A percentile compares a stretch with the other conserved stretches of the same genome.
These are phyloP conservation scores for Ophiocordyceps camponoti-saundersi DNA, from an alignment of 2,329 filamentous ascomycete genomes.

Conservation along the genomic window DNA sequence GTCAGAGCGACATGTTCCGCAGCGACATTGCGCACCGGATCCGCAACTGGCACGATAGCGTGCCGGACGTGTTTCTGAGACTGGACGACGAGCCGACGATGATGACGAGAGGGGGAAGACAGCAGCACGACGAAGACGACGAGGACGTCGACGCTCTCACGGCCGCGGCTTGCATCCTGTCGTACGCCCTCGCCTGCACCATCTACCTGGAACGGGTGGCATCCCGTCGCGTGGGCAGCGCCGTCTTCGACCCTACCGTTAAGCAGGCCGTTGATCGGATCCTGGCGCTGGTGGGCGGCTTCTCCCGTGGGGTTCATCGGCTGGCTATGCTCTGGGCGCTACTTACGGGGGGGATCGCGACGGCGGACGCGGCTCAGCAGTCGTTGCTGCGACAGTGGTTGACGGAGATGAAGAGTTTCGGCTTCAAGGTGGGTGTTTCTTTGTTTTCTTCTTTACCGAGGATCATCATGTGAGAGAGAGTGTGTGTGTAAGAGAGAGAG, in stretches of 20 bases:
- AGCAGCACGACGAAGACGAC: neutral
- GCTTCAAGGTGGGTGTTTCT: conserved; percentile 1
- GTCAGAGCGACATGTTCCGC: conserved; percentile 2
- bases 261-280: neutral
- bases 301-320: conserved; percentile 2
- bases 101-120: no score
- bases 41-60: conserved; percentile 4
- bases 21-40: conserved; percentile 3
- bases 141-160: conserved; percentile 3
- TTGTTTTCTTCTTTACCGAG: neutral
- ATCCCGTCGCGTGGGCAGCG: conserved; percentile 1
- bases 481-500: no score
- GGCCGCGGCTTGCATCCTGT: conserved; percentile 3
- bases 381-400: neutral
- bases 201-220: conserved; percentile 4
- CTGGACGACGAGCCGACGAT: neutral
- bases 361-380: conserved; percentile 1
- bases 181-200: conserved; percentile 3
- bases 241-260: conserved; percentile 1
- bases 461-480: no score
- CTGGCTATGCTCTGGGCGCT: conserved; percentile 2
- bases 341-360: conserved; percentile 2
- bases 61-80: conserved; percentile 2
- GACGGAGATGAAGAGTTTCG: conserved; percentile 1
- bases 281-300: conserved; percentile 1